Evolutionary conservation across 1,139 yeast species (phyloP), one percentile per base, ranked within the genome.

Genomic region (Diutina rugosa): DNA sequence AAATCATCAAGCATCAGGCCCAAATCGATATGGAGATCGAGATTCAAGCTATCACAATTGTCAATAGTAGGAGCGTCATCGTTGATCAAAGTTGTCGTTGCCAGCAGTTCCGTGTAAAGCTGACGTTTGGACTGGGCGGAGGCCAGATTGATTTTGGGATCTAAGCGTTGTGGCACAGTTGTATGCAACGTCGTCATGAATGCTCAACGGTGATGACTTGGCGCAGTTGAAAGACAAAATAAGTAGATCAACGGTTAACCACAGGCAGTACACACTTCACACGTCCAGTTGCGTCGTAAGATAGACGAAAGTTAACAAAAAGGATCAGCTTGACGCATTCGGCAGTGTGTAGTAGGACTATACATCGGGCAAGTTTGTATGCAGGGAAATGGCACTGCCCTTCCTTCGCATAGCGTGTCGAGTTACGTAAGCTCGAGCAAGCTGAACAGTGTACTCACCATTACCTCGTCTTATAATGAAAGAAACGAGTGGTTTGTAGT

Each of bases 1-100:
- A 49, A 18, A 14, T 49, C 53, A 12, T 29, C 53, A 10, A 49
- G 35, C 53, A 32, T 28, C 53, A 49, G 53, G 16, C 53, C 53
- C 41, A 49, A 32, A 44, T 49, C 53, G 46, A 44, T n/a, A 6
- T 44, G 26, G 18, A 49, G 32, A 16, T 49, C 53, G 44, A 49
- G 41, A n/a, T 32, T 21, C 44, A 49, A n/a, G 14, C 32, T 44
- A 10, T 32, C 44, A 18, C 21, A 4, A 10, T 46, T 14, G 30
- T 6, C 14, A 30, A 8, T 30, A 16, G 21, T 28, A 21, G 26
- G 21, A 6, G 46, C 46, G 21, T 28, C 49, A 8, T 16, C 30
- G 14, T 46, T 46, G 18, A 46, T 28, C n/a, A 46, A 46, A 10
- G 49, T 46, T 10, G 49, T 21, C 29, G 49, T 46, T 21, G 49